Base-by-base conservation (phyloP, 495 filamentous ascomycete species). In the Annulohypoxylon nitens region DNA sequence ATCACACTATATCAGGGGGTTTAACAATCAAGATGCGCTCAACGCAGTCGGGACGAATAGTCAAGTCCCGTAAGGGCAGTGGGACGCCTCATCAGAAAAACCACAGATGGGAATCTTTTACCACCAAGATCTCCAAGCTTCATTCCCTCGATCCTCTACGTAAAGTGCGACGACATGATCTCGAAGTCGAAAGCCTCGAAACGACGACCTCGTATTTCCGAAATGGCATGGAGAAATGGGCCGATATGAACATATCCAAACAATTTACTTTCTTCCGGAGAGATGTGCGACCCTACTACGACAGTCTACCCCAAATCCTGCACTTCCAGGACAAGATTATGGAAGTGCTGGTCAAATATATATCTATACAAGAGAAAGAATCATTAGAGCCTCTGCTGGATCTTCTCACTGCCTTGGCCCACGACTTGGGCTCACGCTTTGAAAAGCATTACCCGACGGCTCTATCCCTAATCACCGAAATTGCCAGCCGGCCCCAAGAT, bases 61-160 rank as follows among this genome's bases (percentile, higher is more conserved):
- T 83, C 23, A 93, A 91, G 81, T 84, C 89, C 77, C 86, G 85
- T 61, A 90, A 90, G 81, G 82, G 85, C 67, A 90, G 91, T 74
- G 85, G 88, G 10, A 97, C 94, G 8, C 83, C 85, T 70, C 92
- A 94, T 34, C 90, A 90, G 70, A 94, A 92, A 73, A 90, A 91
- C 34, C 93, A 97, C 79, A 87, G 92, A 80, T 98, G 93, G 87
- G 92, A 99, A 83, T 89, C 90, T 55, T 99, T 99, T 82, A 94
- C 93, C 39, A 85, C 90, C 80, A 97, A 97, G 78, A 93, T 99
- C 78, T 89, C 94, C 71, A 97, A 96, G 80, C 86, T 98, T 79
- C 95, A 85, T 76, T 87, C 86, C 39, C 86, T 99, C 83, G 95
- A 98, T 76, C 95, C 96, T 20, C 88, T 98, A 71, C 92, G 95